Conservation (phyloP, 1,139 yeast species). For the Taiozyma sp. region DNA sequence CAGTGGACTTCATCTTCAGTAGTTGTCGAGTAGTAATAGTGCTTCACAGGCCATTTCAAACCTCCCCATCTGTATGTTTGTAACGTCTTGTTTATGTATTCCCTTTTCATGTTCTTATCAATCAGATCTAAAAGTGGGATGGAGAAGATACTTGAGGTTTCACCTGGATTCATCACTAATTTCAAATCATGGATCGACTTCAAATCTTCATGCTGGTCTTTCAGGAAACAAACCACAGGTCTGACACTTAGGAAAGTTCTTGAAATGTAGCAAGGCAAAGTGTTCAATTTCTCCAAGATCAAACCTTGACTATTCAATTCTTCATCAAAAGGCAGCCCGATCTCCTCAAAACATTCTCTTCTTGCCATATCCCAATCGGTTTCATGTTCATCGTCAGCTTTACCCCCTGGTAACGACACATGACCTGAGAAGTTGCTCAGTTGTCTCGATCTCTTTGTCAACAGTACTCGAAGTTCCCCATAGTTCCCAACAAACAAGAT, state of each 20-base stretch:
- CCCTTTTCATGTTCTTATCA: slow-evolving; percentile 29
- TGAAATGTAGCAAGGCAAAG: slow-evolving; percentile 72
- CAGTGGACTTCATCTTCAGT: slow-evolving; percentile 54
- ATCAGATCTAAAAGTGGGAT: slow-evolving; percentile 61
- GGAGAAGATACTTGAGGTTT: slow-evolving; percentile 62
- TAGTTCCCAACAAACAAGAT: slow-evolving; percentile 62
- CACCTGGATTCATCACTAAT: slow-evolving; percentile 61
- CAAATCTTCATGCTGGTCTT: slow-evolving; percentile 24
- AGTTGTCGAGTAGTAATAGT: slow-evolving; percentile 54
- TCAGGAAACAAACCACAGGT: slow-evolving; percentile 73
- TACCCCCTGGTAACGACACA: slow-evolving; percentile 87
- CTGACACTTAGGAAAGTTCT: slow-evolving; percentile 78
- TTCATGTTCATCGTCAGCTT: slow-evolving; percentile 64
- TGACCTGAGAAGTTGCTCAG: slow-evolving; percentile 80
- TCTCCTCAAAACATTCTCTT: slow-evolving; percentile 83
- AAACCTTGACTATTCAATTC: slow-evolving; percentile 44
- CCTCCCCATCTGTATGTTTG: slow-evolving; percentile 56
- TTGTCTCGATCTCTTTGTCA: slow-evolving; percentile 71
- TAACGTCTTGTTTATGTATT: slow-evolving; percentile 31
- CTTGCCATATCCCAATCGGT: slow-evolving; percentile 69
- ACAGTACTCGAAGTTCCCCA: slow-evolving; percentile 72
- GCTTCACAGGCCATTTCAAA: slow-evolving; percentile 58
- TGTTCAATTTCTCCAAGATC: slow-evolving; percentile 50
- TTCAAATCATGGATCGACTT: slow-evolving; percentile 29
- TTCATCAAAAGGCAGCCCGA: slow-evolving; percentile 59